phyloP scores from a whole-genome alignment of 345 rosid species.

The Chamaenerion angustifolium region DNA sequence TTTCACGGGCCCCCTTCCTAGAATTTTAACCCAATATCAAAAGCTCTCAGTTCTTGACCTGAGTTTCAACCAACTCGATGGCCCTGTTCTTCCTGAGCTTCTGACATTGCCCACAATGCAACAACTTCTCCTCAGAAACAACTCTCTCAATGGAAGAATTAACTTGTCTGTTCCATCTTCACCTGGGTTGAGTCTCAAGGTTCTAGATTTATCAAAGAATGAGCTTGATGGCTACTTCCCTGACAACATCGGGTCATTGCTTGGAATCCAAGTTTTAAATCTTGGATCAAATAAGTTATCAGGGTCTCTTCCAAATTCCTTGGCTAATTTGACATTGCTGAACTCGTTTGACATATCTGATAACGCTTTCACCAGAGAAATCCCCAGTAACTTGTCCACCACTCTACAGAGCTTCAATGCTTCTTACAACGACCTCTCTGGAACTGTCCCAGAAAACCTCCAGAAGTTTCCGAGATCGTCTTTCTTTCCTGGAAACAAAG shows the following conservation, averaged over 20 bases:
- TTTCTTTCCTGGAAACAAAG: conserved; percentile 73
- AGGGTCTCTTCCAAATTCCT: conserved; percentile 76
- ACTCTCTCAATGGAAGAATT: conserved; percentile 48
- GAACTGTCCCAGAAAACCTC: conserved; percentile 74
- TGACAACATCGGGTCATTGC: conserved; percentile 43
- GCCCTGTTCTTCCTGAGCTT: conserved; percentile 45
- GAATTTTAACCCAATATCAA: conserved; percentile 46
- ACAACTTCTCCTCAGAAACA: conserved; percentile 59
- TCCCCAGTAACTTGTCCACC: conserved; percentile 56
- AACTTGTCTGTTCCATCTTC: conserved; percentile 30
- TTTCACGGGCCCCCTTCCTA: conserved; percentile 53
- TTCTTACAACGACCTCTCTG: conserved; percentile 77
- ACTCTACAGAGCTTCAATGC: conserved; percentile 57
- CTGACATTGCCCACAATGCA: conserved; percentile 56
- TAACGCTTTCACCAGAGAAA: conserved; percentile 63
- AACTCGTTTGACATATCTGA: conserved; percentile 60
- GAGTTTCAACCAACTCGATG: conserved; percentile 61
- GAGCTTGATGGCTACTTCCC: conserved; percentile 60
- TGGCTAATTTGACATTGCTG: conserved; percentile 51
- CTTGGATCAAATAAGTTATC: conserved; percentile 73
- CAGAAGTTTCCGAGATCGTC: conserved; percentile 60
- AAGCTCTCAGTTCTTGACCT: conserved; percentile 81
- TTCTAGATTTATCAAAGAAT: conserved; percentile 80
- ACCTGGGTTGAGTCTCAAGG: conserved; percentile 32
- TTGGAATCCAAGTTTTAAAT: conserved; percentile 55